Evolutionary conservation across 306 rosid genomes (phyloP), one percentile per base, ranked within the genome.

Genomic region (Cucurbita argyrosperma): DNA sequence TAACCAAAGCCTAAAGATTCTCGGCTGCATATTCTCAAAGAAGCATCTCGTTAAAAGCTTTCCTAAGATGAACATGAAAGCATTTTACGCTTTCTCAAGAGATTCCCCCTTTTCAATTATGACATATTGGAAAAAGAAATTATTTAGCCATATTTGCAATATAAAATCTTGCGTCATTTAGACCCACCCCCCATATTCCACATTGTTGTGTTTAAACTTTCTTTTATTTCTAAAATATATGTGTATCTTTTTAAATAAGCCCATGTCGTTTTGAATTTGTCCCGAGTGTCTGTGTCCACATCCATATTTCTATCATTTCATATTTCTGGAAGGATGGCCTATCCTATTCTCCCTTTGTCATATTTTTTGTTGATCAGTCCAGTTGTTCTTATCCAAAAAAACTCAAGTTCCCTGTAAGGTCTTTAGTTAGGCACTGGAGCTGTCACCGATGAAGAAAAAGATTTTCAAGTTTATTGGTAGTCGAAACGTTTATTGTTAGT

Each of bases 401-500:
- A 68, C 4, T 5, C 21, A 45, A 66, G 6, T 23, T 68, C 6
- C 56, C 8, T 21, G 57, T 18, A 46, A 46, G 12, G 71, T 65
- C 14, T 42, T 65, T 19, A 42, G 38, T 65, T 65, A 37, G 71
- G 52, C 53, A 43, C 9, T 45, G 42, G 73, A 47, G 40, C 57
- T 46, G 56, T 23, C 42, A 46, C 35, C 35, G 0, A n/a, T 10
- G 23, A 60, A 60, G 15, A 39, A 64, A n/a, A n/a, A n/a, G 8
- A 39, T 57, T 68, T 43, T 43, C 38, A 42, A 66, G 67, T 57
- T 67, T 74, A 9, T 53, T 66, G 67, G 54, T 51, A 53, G 42
- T 66, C 74, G 46, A 71, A 65, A 26, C 26, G 58, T 79, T 50
- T 49, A 73, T 15, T 72, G 76, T 54, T 15, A 43, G 64, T 21